Evolutionary conservation across 2,329 filamentous ascomycete genomes (phyloP).

Genomic region (Cladosporium sphaerospermum): DNA sequence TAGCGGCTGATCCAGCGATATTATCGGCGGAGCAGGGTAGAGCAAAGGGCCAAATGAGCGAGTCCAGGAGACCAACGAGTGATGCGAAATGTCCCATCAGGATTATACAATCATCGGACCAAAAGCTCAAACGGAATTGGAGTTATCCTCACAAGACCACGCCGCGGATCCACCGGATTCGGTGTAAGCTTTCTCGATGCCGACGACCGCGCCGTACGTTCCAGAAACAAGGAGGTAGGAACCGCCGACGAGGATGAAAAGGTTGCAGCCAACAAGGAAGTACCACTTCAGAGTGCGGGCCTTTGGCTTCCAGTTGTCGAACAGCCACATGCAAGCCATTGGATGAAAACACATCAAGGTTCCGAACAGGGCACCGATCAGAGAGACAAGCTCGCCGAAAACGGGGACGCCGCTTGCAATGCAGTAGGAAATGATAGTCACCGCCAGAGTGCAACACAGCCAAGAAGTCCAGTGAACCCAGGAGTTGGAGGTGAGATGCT

Average conservation of each 20-base stretch:
- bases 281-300: slow-evolving; percentile 28
- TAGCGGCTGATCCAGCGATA: no score
- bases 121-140: slow-evolving; percentile 17
- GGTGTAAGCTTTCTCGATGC: slow-evolving; percentile 33
- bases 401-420: slow-evolving; percentile 44
- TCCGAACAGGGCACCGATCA: slow-evolving; percentile 46
- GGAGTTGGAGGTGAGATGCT: slow-evolving; percentile 20
- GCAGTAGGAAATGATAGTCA: slow-evolving; percentile 42
- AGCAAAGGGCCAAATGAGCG: no score
- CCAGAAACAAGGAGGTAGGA: slow-evolving; percentile 42
- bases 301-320: slow-evolving; percentile 38
- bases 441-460: slow-evolving; percentile 32
- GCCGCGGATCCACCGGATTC: slow-evolving; percentile 31
- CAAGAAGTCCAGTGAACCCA: slow-evolving; percentile 15
- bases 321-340: slow-evolving; percentile 41
- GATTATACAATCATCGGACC: no score
- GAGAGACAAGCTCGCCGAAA: slow-evolving; percentile 45
- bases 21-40: no score
- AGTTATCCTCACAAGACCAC: slow-evolving; percentile 43
- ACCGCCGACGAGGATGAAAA: slow-evolving; percentile 37
- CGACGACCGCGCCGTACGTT: slow-evolving; percentile 38
- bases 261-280: slow-evolving; percentile 32
- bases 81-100: no score
- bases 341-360: slow-evolving; percentile 38
- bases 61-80: no score